A percentile compares a stretch with the other conserved stretches of the same genome.
Evolutionary conservation across 129 eudicot species (phyloP).

Genomic region (Flaveria trinervia): DNA sequence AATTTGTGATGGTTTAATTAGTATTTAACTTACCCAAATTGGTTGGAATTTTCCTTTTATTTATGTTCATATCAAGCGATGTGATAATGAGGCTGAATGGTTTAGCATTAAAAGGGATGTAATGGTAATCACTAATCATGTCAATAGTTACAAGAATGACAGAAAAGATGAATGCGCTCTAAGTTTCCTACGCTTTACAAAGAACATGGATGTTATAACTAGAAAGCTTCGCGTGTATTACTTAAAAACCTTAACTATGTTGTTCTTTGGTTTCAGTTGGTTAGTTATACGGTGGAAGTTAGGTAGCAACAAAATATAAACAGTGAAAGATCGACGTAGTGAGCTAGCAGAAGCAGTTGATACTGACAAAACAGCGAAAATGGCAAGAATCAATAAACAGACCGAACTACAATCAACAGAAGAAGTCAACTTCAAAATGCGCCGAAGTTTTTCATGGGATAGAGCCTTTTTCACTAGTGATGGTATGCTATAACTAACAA

Average conservation of each 20-base stretch:
- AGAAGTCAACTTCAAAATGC: conserved; percentile 53
- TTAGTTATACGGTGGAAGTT: conserved; percentile 4
- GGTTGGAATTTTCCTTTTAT: too few species aligned
- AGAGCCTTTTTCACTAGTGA: conserved; percentile 72
- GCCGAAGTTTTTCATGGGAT: conserved; percentile 88
- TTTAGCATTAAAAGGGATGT: too few species aligned
- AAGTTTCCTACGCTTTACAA: not conserved
- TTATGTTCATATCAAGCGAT: too few species aligned
- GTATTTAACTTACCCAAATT: too few species aligned
- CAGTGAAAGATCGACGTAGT: not conserved
- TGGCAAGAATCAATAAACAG: conserved; percentile 23
- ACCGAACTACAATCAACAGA: conserved; percentile 25
- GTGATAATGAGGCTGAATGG: too few species aligned
- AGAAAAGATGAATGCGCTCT: too few species aligned
- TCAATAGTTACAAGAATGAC: too few species aligned
- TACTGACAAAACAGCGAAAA: conserved; percentile 22
- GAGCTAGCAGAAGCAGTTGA: conserved; percentile 36
- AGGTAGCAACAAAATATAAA: not conserved
- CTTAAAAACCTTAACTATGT: not conserved
- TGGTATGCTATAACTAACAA: conserved; percentile 38
- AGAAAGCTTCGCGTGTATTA: too few species aligned
- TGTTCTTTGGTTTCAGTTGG: not conserved
- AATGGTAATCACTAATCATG: too few species aligned
- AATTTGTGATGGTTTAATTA: too few species aligned
- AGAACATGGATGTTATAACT: not conserved